phyloP scores from a whole-genome alignment of 75 land plant genomes.

The Picea glauca region DNA sequence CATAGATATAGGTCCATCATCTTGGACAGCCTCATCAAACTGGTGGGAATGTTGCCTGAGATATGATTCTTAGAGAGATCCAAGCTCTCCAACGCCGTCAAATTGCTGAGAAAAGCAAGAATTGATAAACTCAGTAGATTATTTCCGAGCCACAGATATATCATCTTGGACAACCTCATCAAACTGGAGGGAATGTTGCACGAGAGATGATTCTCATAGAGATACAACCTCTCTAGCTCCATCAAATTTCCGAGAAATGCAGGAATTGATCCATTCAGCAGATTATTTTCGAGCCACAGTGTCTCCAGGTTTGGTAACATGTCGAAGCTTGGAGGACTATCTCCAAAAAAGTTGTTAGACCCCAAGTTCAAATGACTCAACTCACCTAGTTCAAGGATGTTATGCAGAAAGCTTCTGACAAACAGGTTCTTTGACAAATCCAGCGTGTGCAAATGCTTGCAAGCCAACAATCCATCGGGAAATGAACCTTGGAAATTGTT shows the following conservation, averaged over 20 bases:
- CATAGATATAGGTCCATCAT: too few species aligned
- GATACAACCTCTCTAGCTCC: conserved; percentile 38
- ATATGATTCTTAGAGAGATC: too few species aligned
- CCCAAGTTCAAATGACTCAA: conserved; percentile 47
- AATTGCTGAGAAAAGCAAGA: too few species aligned
- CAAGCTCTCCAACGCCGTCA: too few species aligned
- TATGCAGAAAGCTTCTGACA: conserved; percentile 25
- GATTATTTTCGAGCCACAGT: not conserved
- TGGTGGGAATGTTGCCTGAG: too few species aligned
- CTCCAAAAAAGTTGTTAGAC: conserved; percentile 47
- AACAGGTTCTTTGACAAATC: conserved; percentile 29
- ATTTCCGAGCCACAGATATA: too few species aligned
- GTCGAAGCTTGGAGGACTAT: conserved; percentile 49
- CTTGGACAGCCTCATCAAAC: too few species aligned
- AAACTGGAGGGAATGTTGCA: not conserved
- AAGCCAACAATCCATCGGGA: conserved; percentile 27
- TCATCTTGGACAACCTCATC: not conserved
- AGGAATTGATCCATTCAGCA: conserved; percentile 3
- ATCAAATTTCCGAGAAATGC: conserved; percentile 11
- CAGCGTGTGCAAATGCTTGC: conserved; percentile 28
- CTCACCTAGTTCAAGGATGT: conserved; percentile 37
- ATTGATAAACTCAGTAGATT: too few species aligned
- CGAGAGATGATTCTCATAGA: conserved; percentile 15
- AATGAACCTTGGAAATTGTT: conserved; percentile 38
- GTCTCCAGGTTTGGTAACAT: conserved; percentile 38